Evolutionary conservation across 2,329 filamentous ascomycete genomes (phyloP), one percentile per base, ranked within the genome.

Genomic region (Colletotrichum costaricense): DNA sequence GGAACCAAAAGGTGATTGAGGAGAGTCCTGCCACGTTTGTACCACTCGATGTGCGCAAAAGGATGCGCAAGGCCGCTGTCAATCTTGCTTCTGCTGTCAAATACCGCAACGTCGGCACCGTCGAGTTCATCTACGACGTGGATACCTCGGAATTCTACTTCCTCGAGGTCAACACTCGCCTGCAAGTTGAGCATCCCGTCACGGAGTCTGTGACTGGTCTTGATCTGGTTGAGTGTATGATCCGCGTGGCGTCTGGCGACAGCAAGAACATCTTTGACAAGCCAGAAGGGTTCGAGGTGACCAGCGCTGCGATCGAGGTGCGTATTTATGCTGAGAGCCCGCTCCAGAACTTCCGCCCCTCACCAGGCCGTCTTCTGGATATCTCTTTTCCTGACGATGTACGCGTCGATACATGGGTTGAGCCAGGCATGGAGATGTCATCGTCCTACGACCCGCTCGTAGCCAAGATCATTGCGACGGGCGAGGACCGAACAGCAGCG

Each of bases 381-480:
- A 86, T 94, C 12, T 86, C 86, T 58, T 90, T 88, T 11, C 92
- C 92, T 0, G 79, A 80, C 11, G 79, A 84, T 35, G 88, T 93
- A 6, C 88, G 93, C 12, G 90, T 94, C 67, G 93, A 94, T 77
- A 91, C 91, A 5, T 93, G 93, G 26, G 93, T 95, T 75, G 87
- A 90, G 26, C 84, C 88, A 35, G 93, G 93, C 6, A 92, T 93
- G 70, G 89, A 93, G 76, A 89, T 95, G 2, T 93, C 93, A 0
- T 91, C 92, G 4, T 90, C 93, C 75, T 95, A 95, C 79, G 93
- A 95, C 77, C 93, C 93, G 0, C 92, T 95, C 87, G 91, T 95
- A 62, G 91, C 93, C 1, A 95, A 95, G 78, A 84, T 95, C 75
- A 94, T 94, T 66, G 90, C 93, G 0, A 87, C 88, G 64, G 93